phyloP scores from a whole-genome alignment of 169 alveolate species.

The Toxoplasma gondii region DNA sequence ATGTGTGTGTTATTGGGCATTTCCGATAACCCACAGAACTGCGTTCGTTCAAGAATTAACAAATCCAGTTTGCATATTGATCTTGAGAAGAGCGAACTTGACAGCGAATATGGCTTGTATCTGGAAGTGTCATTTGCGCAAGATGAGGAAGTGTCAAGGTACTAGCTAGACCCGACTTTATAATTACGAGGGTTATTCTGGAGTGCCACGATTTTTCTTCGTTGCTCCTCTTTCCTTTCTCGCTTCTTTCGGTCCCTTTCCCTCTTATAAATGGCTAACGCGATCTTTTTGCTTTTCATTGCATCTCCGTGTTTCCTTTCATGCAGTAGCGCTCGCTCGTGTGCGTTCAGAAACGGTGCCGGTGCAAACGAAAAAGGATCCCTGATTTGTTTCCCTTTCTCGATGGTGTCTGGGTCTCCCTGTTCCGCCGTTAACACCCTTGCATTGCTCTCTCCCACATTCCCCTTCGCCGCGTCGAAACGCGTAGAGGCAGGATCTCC shows the following conservation, averaged over 20 bases:
- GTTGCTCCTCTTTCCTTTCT: not conserved
- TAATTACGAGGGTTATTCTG: not conserved
- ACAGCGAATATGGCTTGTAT: no score
- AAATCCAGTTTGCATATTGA: no score
- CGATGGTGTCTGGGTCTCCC: not conserved
- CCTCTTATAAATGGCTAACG: not conserved
- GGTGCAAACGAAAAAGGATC: not conserved
- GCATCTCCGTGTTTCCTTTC: constrained; percentile 3
- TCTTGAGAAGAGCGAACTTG: no score
- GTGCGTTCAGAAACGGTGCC: not conserved
- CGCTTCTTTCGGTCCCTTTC: not conserved
- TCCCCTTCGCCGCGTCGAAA: not conserved
- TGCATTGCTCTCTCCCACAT: not conserved
- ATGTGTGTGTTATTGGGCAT: no score
- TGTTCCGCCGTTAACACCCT: no score
- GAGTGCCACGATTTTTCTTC: not conserved
- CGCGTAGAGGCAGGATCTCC: no score
- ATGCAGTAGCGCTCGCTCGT: not conserved
- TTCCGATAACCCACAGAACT: no score
- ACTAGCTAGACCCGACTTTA: no score
- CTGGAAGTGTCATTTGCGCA: no score
- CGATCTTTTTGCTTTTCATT: not conserved
- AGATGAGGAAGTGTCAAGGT: no score
- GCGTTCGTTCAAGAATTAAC: no score
- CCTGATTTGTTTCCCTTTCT: not conserved